Evolutionary conservation across 495 filamentous ascomycete genomes (phyloP), one percentile per base, ranked within the genome.

Genomic region (Aspergillus cavernicola): DNA sequence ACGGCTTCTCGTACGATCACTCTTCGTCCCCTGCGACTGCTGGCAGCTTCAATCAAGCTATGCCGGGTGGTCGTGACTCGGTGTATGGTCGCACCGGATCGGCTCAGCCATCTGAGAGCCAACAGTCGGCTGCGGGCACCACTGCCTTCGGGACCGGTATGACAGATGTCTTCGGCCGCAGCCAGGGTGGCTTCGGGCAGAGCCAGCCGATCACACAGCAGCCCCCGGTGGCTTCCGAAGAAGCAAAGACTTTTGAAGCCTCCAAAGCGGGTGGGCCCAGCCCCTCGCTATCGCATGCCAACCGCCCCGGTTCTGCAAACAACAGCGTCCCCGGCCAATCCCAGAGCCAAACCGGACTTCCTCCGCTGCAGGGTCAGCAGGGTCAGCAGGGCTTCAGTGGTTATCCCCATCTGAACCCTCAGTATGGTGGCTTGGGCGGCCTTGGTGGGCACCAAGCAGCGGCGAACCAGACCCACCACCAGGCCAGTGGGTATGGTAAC

Each of bases 1-100:
- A 88, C 57, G 85, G 70, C 45, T 96, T 93, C 68, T 85, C 87
- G 6, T 92, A 89, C 64, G 90, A 92, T 11, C 80, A 95, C 62
- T 75, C 80, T 18, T 84, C 87, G 16, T 92, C 90, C 13, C 89
- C 89, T 15, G 89, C 84, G 12, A 84, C 81, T 43, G 80, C 78
- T 23, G 83, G 77, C 31, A 78, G 77, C 39, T 95, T 93, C 67
- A 86, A 83, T 50, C 85, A 86, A 63, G 63, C 55, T 35, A 77
- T 85, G 45, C 80, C 65, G 32, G 81, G 84, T n/a, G n/a, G n/a
- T 32, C 81, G 87, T 32, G 89, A 92, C 38, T 84, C 84, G 20
- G 86, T 89, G 22, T 97, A 92, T 62, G 84, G 82, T 46, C 89
- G 91, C 24, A 78, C 84, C 44, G 87, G 80, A 57, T 88, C 89